Conservation (phyloP, 495 filamentous ascomycete species). For the Darksidea phi region DNA sequence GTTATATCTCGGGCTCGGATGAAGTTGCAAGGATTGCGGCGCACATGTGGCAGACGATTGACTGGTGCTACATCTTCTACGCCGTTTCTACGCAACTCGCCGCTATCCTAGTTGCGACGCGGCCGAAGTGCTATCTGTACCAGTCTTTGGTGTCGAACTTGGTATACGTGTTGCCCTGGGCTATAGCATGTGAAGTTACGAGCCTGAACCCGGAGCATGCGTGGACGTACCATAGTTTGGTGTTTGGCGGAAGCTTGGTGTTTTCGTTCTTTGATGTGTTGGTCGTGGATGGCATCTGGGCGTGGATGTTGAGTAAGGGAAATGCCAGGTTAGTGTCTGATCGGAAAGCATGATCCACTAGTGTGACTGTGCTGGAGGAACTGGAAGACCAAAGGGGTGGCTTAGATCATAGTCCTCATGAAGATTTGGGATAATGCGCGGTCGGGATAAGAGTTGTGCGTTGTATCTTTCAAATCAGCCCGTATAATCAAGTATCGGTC, state of each 20-base stretch:
- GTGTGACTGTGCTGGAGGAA: no score
- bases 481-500: no score
- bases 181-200: slow-evolving; percentile 42
- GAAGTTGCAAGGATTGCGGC: slow-evolving; percentile 60
- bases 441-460: no score
- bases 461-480: no score
- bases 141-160: slow-evolving; percentile 66
- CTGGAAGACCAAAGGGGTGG: no score
- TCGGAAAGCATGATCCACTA: no score
- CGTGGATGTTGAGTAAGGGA: slow-evolving; percentile 50
- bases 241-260: slow-evolving; percentile 70
- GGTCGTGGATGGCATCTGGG: slow-evolving; percentile 55
- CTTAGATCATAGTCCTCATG: no score
- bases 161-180: slow-evolving; percentile 69
- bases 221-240: slow-evolving; percentile 66
- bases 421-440: no score
- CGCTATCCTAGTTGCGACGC: slow-evolving; percentile 63
- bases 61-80: slow-evolving; percentile 79
- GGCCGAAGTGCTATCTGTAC: slow-evolving; percentile 65
- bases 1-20: slow-evolving; percentile 55
- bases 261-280: slow-evolving; percentile 61
- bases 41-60: slow-evolving; percentile 69
- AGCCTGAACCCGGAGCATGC: slow-evolving; percentile 54
- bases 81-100: slow-evolving; percentile 64
- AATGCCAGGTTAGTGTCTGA: no score